Percentiles rank a stretch among this genome's conserved stretches.
Conservation (phyloP, 148 eudicot genomes). For the Limonium bicolor region DNA sequence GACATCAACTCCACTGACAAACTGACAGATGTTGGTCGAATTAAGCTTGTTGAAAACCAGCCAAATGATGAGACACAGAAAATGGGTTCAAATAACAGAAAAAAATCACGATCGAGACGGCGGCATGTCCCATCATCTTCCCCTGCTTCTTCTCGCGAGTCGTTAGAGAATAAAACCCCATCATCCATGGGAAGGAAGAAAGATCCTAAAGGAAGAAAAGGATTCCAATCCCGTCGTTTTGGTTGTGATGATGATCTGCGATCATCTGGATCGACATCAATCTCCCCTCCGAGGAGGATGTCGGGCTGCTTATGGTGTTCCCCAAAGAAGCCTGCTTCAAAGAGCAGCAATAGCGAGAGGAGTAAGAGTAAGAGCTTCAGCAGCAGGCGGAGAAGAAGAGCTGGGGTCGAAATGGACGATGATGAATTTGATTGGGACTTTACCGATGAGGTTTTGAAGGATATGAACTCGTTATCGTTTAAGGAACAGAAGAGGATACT, state of each 20-base stretch:
- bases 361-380: constrained; percentile 6
- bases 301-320: constrained; percentile 79
- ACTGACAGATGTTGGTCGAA: not conserved
- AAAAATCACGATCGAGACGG: constrained; percentile 7
- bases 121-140: constrained; percentile 12
- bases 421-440: constrained; percentile 27
- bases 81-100: not conserved
- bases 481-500: constrained; percentile 42
- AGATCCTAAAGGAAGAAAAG: constrained; percentile 13
- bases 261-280: constrained; percentile 15
- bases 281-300: constrained; percentile 14
- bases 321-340: constrained; percentile 40
- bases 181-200: constrained; percentile 12
- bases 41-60: not conserved
- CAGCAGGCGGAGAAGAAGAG: not conserved
- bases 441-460: constrained; percentile 38
- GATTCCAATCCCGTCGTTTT: constrained; percentile 14
- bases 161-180: constrained; percentile 18
- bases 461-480: constrained; percentile 33
- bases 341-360: constrained; percentile 24
- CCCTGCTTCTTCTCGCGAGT: constrained; percentile 16
- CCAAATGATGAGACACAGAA: no score
- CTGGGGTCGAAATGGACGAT: no score
- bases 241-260: constrained; percentile 3
- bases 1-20: not conserved